Percentiles rank a stretch among this genome's conserved stretches.
Evolutionary conservation across 1,284 basidiomycete genomes (phyloP).

Genomic region (Boletus semigastroideus): DNA sequence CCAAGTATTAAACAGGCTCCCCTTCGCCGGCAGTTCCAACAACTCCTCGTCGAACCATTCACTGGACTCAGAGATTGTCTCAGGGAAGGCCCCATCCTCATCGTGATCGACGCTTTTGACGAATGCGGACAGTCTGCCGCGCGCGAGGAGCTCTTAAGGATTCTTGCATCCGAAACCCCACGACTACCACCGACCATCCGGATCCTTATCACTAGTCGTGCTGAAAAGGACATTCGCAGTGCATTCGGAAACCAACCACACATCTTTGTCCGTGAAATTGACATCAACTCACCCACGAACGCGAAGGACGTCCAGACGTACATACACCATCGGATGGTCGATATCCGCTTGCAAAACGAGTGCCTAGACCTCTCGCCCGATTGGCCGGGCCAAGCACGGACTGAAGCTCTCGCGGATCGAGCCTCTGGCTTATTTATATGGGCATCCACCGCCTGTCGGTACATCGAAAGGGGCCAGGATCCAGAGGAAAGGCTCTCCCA

Average conservation of each 20-base stretch:
- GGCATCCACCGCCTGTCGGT: slow-evolving; percentile 35
- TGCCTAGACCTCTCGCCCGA: slow-evolving; percentile 22
- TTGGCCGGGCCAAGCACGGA: slow-evolving; percentile 31
- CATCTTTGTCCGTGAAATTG: slow-evolving; percentile 21
- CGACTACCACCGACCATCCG: slow-evolving; percentile 29
- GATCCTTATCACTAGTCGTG: slow-evolving; percentile 33
- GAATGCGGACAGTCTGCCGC: slow-evolving; percentile 26
- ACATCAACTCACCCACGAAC: slow-evolving; percentile 30
- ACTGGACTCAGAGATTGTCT: slow-evolving; percentile 12
- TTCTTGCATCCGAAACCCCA: slow-evolving; percentile 21
- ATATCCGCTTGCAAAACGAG: slow-evolving; percentile 23
- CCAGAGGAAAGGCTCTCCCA: slow-evolving; percentile 30
- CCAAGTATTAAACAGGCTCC: slow-evolving; percentile 33
- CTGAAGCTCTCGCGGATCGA: slow-evolving; percentile 17
- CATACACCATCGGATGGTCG: slow-evolving; percentile 29
- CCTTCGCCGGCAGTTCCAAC: slow-evolving; percentile 33
- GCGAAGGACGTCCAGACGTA: slow-evolving; percentile 29
- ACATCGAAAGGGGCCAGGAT: slow-evolving; percentile 33
- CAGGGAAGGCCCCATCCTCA: slow-evolving; percentile 30
- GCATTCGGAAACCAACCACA: slow-evolving; percentile 14
- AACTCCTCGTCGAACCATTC: slow-evolving; percentile 32
- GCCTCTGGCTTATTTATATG: slow-evolving; percentile 38
- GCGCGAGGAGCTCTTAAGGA: slow-evolving; percentile 30
- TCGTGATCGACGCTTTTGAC: slow-evolving; percentile 36
- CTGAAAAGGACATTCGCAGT: slow-evolving; percentile 29